These are phyloP conservation scores for Camellia sinensis DNA, from an alignment of 148 eudicot species.

Conservation along the genomic window DNA sequence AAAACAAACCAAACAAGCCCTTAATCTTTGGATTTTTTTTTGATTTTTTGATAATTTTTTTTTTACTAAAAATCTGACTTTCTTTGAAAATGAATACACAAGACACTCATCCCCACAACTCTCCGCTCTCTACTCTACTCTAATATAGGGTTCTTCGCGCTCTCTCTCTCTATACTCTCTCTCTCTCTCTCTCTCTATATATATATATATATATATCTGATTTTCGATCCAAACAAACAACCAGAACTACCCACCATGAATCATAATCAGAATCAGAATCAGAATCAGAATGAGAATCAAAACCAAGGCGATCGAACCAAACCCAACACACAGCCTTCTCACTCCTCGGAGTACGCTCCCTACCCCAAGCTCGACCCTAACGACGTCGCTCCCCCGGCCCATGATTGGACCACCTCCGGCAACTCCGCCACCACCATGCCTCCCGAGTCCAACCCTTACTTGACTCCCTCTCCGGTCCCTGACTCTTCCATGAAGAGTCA, in stretches of 20 bases:
- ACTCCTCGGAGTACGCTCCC: conserved; percentile 47
- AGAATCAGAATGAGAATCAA: background rate
- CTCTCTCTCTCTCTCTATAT: no score
- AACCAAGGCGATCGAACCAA: background rate
- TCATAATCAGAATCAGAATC: conserved; percentile 8
- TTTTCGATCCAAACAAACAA: no score
- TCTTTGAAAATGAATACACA: no score
- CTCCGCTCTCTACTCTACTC: no score
- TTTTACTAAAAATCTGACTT: no score
- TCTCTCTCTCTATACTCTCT: no score
- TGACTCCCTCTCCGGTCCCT: conserved; percentile 53
- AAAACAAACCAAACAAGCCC: no score
- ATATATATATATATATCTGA: no score
- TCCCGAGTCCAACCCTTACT: conserved; percentile 72
- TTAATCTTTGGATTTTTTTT: no score
- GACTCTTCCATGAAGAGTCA: conserved; percentile 51
- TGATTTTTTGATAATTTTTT: no score
- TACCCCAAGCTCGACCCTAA: conserved; percentile 72
- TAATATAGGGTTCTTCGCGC: no score
- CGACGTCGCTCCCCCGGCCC: conserved; percentile 60
- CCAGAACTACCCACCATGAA: background rate
- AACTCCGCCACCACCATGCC: conserved; percentile 68
- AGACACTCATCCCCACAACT: no score
- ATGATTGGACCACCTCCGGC: conserved; percentile 26
- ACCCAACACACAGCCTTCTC: background rate